A percentile compares a stretch with the other conserved stretches of the same genome.
Conservation (phyloP, 2,329 filamentous ascomycete genomes). For the Beauveria sp. region DNA sequence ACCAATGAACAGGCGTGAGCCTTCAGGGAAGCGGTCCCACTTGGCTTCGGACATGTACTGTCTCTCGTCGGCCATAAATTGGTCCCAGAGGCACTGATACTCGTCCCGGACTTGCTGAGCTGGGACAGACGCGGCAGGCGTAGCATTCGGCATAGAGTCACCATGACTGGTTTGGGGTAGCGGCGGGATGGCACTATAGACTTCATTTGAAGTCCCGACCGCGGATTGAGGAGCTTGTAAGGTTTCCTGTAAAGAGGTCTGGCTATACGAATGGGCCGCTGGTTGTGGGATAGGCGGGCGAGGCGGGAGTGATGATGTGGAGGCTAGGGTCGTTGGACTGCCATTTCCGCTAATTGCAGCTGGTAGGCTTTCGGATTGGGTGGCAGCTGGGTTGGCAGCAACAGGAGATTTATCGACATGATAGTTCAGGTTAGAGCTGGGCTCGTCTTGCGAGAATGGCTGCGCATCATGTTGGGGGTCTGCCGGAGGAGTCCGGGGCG, state of each 20-base stretch:
- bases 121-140: slow-evolving; percentile 19
- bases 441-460: not conserved
- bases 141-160: slow-evolving; percentile 14
- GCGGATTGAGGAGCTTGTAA: slow-evolving; percentile 20
- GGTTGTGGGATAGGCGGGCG: slow-evolving; percentile 36
- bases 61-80: slow-evolving; percentile 65
- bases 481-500: not conserved
- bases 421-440: slow-evolving; percentile 10
- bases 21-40: slow-evolving; percentile 73
- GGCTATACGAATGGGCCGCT: slow-evolving; percentile 29
- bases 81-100: slow-evolving; percentile 61
- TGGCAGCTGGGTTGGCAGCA: slow-evolving; percentile 12
- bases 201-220: slow-evolving; percentile 24
- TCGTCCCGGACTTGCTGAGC: slow-evolving; percentile 32
- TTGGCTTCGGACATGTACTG: slow-evolving; percentile 69
- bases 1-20: slow-evolving; percentile 77
- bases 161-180: slow-evolving; percentile 23
- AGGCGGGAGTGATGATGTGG: slow-evolving; percentile 38
- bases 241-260: slow-evolving; percentile 18
- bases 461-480: not conserved
- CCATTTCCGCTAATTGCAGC: slow-evolving; percentile 22
- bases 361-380: slow-evolving; percentile 19
- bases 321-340: slow-evolving; percentile 26
- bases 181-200: slow-evolving; percentile 23
- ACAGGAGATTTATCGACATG: slow-evolving; percentile 22